A percentile compares a stretch with the other conserved stretches of the same genome.
Conservation (phyloP, 1,284 basidiomycete species). For the Singerocomus inundabilis region DNA sequence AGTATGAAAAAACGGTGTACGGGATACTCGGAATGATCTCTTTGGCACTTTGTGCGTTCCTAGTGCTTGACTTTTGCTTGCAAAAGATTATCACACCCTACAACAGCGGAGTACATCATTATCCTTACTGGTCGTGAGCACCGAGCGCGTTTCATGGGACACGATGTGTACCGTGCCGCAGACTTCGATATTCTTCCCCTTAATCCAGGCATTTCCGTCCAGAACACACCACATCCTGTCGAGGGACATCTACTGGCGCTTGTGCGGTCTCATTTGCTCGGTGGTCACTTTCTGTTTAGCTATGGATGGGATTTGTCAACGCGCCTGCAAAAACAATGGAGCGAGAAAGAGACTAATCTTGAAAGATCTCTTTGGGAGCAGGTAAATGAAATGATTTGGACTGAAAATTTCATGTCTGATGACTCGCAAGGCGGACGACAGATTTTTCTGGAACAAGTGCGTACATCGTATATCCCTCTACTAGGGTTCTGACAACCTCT, state of each 20-base stretch:
- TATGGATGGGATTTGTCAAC: constrained; percentile 92
- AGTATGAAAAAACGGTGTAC: constrained; percentile 65
- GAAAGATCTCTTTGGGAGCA: constrained; percentile 72
- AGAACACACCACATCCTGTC: constrained; percentile 74
- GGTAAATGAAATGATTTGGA: constrained; percentile 40
- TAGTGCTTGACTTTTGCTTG: not conserved
- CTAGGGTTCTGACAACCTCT: constrained; percentile 4
- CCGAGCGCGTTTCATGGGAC: constrained; percentile 76
- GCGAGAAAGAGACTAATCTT: constrained; percentile 46
- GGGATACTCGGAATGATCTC: constrained; percentile 87
- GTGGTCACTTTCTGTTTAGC: constrained; percentile 85
- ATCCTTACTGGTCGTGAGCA: constrained; percentile 85
- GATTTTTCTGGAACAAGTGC: constrained; percentile 97
- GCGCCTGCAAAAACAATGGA: constrained; percentile 83
- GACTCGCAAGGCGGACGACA: constrained; percentile 74
- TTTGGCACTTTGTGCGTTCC: constrained; percentile 74
- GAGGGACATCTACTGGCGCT: constrained; percentile 88
- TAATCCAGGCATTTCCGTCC: constrained; percentile 63
- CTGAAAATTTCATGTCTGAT: constrained; percentile 18
- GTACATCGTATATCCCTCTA: constrained; percentile 9
- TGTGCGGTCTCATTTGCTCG: constrained; percentile 81
- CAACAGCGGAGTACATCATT: constrained; percentile 87
- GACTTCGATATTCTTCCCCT: constrained; percentile 93
- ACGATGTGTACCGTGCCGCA: constrained; percentile 87
- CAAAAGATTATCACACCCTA: constrained; percentile 6